A percentile compares a stretch with the other conserved stretches of the same genome.
Conservation (phyloP, 106 monocot genomes). For the Narthecium ossifragum region DNA sequence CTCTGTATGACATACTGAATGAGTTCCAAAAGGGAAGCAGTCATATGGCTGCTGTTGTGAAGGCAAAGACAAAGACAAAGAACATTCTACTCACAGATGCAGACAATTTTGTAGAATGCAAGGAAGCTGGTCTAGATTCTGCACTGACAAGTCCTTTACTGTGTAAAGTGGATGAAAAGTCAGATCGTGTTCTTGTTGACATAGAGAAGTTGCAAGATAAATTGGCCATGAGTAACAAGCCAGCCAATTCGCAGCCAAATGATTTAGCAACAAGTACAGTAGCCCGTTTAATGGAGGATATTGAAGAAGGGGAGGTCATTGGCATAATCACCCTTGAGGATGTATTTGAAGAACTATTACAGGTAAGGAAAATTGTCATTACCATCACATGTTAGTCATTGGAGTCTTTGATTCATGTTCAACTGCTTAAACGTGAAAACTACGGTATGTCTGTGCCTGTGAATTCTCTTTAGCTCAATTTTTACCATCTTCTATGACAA, state of each 20-base stretch:
- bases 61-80: constrained; percentile 43
- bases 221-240: constrained; percentile 23
- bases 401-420: no score
- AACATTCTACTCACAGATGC: constrained; percentile 11
- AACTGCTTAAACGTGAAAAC: no score
- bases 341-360: constrained; percentile 98
- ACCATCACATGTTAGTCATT: no score
- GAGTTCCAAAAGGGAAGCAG: constrained; percentile 99
- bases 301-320: constrained; percentile 91
- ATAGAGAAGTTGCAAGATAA: constrained; percentile 45
- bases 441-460: no score
- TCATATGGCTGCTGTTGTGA: constrained; percentile 99
- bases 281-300: constrained; percentile 47
- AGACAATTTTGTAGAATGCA: constrained; percentile 26
- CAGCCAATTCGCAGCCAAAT: constrained; percentile 16
- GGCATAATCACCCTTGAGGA: constrained; percentile 99
- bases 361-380: no score
- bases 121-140: constrained; percentile 25
- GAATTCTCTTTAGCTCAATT: no score
- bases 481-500: no score
- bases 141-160: constrained; percentile 41
- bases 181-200: constrained; percentile 47
- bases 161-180: constrained; percentile 27
- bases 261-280: constrained; percentile 24
- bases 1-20: constrained; percentile 96